Evolutionary conservation across 371 early-diverging fungal genomes (phyloP).

Genomic region (Basidiobolus meristosporus): DNA sequence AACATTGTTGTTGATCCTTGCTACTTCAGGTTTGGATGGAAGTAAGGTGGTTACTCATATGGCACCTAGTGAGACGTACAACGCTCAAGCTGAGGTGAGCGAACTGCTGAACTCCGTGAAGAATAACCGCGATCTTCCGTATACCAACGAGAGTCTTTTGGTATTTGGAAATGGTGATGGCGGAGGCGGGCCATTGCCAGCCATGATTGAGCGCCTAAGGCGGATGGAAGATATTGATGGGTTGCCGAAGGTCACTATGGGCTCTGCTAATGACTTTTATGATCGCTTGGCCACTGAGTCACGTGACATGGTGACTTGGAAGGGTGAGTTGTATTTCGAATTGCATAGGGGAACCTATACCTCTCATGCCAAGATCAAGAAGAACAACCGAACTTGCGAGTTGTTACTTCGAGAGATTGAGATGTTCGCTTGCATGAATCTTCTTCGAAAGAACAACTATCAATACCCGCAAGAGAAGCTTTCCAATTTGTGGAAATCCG

Average conservation of each 20-base stretch:
- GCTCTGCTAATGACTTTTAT: slow-evolving; percentile 66
- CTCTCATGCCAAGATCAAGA: slow-evolving; percentile 68
- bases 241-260: slow-evolving; percentile 45
- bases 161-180: slow-evolving; percentile 95
- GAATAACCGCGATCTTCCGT: slow-evolving; percentile 66
- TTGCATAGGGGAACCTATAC: slow-evolving; percentile 96
- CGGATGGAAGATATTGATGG: slow-evolving; percentile 59
- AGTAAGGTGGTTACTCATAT: slow-evolving; percentile 18
- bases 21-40: slow-evolving; percentile 15
- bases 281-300: slow-evolving; percentile 41
- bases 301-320: slow-evolving; percentile 58
- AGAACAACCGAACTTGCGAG: slow-evolving; percentile 71
- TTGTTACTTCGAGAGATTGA: slow-evolving; percentile 72
- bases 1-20: neutral
- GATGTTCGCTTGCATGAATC: slow-evolving; percentile 27
- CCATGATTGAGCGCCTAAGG: slow-evolving; percentile 69
- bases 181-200: slow-evolving; percentile 80
- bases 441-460: slow-evolving; percentile 5
- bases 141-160: slow-evolving; percentile 62
- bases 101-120: slow-evolving; percentile 21
- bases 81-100: slow-evolving; percentile 1
- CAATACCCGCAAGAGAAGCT: slow-evolving; percentile 53
- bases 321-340: slow-evolving; percentile 92
- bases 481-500: slow-evolving; percentile 68
- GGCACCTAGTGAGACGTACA: slow-evolving; percentile 20